Conservation (phyloP, 495 filamentous ascomycete genomes). For the Penicillium samsonianum region DNA sequence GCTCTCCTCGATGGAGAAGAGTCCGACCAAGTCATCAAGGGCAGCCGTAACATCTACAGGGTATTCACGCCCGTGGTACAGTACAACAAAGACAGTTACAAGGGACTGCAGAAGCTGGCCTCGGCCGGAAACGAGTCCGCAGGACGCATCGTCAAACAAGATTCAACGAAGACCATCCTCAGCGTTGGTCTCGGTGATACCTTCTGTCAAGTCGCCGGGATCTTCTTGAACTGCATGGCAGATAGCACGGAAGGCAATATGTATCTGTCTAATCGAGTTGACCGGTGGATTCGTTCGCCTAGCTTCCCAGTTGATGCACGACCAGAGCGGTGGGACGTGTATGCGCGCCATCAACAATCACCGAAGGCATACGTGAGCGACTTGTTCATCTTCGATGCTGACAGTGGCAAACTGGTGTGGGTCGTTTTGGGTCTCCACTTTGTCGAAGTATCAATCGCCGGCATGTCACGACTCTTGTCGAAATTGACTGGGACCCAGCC, state of each 20-base stretch:
- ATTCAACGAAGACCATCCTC: constrained; percentile 38
- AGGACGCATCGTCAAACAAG: constrained; percentile 43
- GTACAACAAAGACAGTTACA: constrained; percentile 43
- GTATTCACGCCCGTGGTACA: constrained; percentile 49
- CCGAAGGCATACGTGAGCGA: constrained; percentile 20
- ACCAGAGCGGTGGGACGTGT: constrained; percentile 16
- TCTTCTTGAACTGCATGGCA: constrained; percentile 56
- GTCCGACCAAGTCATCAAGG: constrained; percentile 51
- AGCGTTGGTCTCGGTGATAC: constrained; percentile 38
- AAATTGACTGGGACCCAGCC: not conserved
- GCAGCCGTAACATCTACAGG: constrained; percentile 45
- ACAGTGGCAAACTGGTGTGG: constrained; percentile 24
- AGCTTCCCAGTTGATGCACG: constrained; percentile 21
- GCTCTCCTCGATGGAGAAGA: constrained; percentile 40
- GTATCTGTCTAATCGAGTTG: constrained; percentile 49
- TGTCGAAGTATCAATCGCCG: constrained; percentile 5
- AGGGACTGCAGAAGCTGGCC: constrained; percentile 37
- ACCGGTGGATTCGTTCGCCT: constrained; percentile 50
- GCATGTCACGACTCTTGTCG: not conserved
- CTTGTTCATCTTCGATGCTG: constrained; percentile 27
- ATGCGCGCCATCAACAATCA: constrained; percentile 8
- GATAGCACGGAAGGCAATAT: constrained; percentile 41
- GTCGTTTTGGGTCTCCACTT: constrained; percentile 47
- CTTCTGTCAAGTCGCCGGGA: constrained; percentile 53
- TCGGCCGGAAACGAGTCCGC: constrained; percentile 45